Evolutionary conservation across 805 yeast species (phyloP).

Genomic region (Starmera quercuum): DNA sequence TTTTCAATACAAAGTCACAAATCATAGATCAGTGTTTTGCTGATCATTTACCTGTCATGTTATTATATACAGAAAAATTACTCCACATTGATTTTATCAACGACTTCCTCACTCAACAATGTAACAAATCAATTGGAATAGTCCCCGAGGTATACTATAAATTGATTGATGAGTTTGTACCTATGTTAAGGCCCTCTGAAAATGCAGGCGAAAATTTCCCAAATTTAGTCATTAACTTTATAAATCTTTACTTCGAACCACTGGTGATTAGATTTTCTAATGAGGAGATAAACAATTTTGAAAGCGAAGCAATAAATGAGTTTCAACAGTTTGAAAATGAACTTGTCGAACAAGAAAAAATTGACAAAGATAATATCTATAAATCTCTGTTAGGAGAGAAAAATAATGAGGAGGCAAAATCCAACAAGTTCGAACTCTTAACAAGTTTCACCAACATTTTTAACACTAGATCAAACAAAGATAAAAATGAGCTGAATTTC

Average conservation of each 20-base stretch:
- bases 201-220: slow-evolving; percentile 29
- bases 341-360: slow-evolving; percentile 23
- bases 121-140: slow-evolving; percentile 17
- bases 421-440: slow-evolving; percentile 47
- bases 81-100: slow-evolving; percentile 28
- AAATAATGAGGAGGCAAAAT: slow-evolving; percentile 21
- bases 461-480: slow-evolving; percentile 22
- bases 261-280: slow-evolving; percentile 24
- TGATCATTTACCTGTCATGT: slow-evolving; percentile 30
- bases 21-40: slow-evolving; percentile 31
- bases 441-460: slow-evolving; percentile 61
- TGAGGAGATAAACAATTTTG: slow-evolving; percentile 23
- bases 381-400: slow-evolving; percentile 32
- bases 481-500: slow-evolving; percentile 39
- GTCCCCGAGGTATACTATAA: slow-evolving; percentile 25
- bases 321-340: slow-evolving; percentile 20
- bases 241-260: slow-evolving; percentile 31
- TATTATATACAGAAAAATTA: slow-evolving; percentile 28
- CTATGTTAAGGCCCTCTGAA: slow-evolving; percentile 26
- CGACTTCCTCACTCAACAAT: slow-evolving; percentile 16
- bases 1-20: slow-evolving; percentile 27
- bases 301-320: slow-evolving; percentile 15
- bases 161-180: slow-evolving; percentile 22
- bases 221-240: slow-evolving; percentile 21
- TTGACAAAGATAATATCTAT: slow-evolving; percentile 33